Conservation (phyloP, 1,284 basidiomycete genomes). For the Ceratobasidium sp. region DNA sequence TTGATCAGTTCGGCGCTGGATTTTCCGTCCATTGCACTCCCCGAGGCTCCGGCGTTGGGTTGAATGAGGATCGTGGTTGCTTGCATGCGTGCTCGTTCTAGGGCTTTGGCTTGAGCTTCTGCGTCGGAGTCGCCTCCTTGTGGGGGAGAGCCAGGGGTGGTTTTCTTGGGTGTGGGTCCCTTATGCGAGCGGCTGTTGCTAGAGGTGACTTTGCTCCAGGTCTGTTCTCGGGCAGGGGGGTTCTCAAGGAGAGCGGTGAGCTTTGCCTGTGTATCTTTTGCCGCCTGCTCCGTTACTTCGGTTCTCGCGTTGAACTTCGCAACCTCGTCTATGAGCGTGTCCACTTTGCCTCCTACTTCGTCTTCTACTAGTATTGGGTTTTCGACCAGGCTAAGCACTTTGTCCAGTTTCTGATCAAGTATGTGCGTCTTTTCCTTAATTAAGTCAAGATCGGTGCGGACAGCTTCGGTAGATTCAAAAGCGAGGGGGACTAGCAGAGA, state of each 20-base stretch:
- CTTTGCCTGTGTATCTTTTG: too few species aligned
- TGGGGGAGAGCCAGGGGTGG: not conserved
- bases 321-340: not conserved
- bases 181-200: not conserved
- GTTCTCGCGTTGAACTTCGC: not conserved
- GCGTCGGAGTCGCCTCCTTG: too few species aligned
- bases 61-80: too few species aligned
- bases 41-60: too few species aligned
- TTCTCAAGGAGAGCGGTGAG: not conserved
- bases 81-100: too few species aligned
- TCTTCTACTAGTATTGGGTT: not conserved
- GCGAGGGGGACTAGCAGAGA: not conserved
- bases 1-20: too few species aligned
- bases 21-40: too few species aligned
- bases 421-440: not conserved
- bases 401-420: not conserved
- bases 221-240: not conserved
- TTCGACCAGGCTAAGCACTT: not conserved
- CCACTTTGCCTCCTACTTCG: not conserved
- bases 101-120: not conserved
- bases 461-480: not conserved
- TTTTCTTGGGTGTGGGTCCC: not conserved
- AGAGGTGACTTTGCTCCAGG: not conserved
- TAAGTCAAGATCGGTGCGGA: not conserved
- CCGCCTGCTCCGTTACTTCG: not conserved